phyloP scores from a whole-genome alignment of 768 basidiomycete genomes.

The Boletus pseudopeckii region DNA sequence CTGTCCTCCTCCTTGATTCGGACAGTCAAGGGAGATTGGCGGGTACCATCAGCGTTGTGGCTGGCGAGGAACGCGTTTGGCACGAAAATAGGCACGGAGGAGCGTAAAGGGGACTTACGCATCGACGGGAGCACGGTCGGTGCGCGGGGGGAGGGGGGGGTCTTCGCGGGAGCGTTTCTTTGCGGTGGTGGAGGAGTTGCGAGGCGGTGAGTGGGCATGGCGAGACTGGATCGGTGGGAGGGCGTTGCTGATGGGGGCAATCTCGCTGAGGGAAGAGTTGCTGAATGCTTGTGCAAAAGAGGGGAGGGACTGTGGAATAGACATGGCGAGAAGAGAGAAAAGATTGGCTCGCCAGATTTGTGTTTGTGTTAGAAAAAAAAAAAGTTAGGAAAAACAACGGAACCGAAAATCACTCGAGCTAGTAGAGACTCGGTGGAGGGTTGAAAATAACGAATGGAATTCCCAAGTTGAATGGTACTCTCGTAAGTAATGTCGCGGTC shows the following conservation, averaged over 20 bases:
- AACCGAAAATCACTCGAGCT: conserved; percentile 11
- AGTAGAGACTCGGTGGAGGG: background rate
- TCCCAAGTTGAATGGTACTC: background rate
- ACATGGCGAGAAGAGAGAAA: conserved; percentile 31
- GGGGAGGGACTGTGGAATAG: conserved; percentile 62
- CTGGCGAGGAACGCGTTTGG: conserved; percentile 19
- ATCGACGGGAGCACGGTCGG: conserved; percentile 23
- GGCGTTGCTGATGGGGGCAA: conserved; percentile 49
- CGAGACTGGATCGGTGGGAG: conserved; percentile 62
- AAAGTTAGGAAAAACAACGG: too few species aligned
- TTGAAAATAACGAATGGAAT: background rate
- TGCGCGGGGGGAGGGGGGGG: conserved; percentile 25
- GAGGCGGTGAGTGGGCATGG: conserved; percentile 26
- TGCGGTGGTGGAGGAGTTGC: conserved; percentile 17
- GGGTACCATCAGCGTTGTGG: conserved; percentile 30
- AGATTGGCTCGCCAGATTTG: background rate
- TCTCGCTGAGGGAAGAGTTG: conserved; percentile 48
- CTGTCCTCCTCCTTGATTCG: conserved; percentile 66
- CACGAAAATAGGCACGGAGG: background rate
- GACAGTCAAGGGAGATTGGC: conserved; percentile 43
- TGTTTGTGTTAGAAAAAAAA: background rate
- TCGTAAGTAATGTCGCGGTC: conserved; percentile 4
- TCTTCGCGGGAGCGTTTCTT: conserved; percentile 49
- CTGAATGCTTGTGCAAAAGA: conserved; percentile 79
- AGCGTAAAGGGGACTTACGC: conserved; percentile 38